Conservation (phyloP, 2,329 filamentous ascomycete species). For the Xylaria sp. region DNA sequence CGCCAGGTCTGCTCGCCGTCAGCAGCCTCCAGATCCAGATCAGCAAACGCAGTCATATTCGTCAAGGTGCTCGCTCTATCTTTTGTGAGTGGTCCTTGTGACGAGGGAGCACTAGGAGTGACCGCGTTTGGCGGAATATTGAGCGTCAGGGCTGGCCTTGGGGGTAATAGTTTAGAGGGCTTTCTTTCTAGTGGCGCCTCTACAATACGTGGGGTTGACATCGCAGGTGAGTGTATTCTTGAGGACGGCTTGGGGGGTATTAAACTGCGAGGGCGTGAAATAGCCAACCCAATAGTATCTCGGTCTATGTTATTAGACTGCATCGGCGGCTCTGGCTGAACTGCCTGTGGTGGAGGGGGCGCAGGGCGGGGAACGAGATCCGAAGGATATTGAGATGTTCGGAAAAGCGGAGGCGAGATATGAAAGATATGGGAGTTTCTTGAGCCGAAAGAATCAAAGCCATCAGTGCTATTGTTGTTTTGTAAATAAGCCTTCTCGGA, state of each 20-base stretch:
- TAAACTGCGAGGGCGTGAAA: conserved; percentile 51
- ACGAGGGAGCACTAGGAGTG: conserved; percentile 50
- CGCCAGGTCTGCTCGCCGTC: conserved; percentile 60
- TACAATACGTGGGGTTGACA: conserved; percentile 37
- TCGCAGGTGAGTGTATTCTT: conserved; percentile 19
- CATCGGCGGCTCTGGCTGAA: conserved; percentile 36
- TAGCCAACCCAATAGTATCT: conserved; percentile 57
- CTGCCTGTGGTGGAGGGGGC: conserved; percentile 33
- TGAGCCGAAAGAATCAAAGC: conserved; percentile 41
- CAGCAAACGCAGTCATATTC: conserved; percentile 48
- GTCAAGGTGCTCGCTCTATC: conserved; percentile 58
- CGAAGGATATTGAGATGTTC: conserved; percentile 43
- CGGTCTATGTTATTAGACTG: conserved; percentile 38
- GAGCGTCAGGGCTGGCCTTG: conserved; percentile 56
- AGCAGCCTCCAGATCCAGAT: conserved; percentile 48
- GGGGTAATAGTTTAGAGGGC: conserved; percentile 57
- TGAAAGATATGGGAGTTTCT: conserved; percentile 48
- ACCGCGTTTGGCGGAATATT: conserved; percentile 47
- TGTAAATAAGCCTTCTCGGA: conserved; percentile 52
- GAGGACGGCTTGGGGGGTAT: conserved; percentile 26
- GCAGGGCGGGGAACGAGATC: conserved; percentile 39
- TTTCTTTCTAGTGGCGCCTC: conserved; percentile 46
- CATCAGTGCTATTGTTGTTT: conserved; percentile 52
- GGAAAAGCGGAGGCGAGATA: conserved; percentile 55
- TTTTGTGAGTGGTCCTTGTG: conserved; percentile 57